Evolutionary conservation across 805 yeast genomes (phyloP).

Genomic region (Wickerhamomyces subpelliculosus): DNA sequence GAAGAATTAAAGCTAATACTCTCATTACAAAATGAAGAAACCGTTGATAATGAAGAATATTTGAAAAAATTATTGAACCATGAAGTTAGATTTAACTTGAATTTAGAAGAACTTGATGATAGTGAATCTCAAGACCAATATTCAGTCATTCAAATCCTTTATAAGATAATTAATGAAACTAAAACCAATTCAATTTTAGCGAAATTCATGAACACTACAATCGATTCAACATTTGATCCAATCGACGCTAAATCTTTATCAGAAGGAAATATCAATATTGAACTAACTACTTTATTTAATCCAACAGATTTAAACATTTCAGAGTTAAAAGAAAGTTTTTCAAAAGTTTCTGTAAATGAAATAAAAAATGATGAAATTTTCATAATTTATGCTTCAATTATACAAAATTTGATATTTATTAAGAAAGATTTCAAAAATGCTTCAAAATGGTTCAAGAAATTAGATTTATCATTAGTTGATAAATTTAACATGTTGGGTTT

Average conservation of each 20-base stretch:
- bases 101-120: constrained; percentile 11
- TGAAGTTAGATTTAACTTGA: constrained; percentile 2
- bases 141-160: constrained; percentile 12
- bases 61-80: constrained; percentile 12
- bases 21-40: constrained; percentile 16
- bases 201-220: constrained; percentile 17
- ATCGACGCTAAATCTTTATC: background rate
- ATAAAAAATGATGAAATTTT: constrained; percentile 18
- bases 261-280: constrained; percentile 1
- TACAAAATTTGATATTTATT: constrained; percentile 19
- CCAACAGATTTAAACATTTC: constrained; percentile 21
- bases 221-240: constrained; percentile 4
- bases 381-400: constrained; percentile 21
- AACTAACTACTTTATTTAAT: constrained; percentile 22
- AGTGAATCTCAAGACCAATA: constrained; percentile 4
- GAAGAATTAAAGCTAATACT: constrained; percentile 21
- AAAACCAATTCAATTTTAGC: constrained; percentile 16
- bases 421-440: constrained; percentile 19
- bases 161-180: constrained; percentile 15
- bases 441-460: constrained; percentile 17
- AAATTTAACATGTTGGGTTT: constrained; percentile 22
- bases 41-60: constrained; percentile 21
- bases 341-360: constrained; percentile 12
- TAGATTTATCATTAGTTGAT: constrained; percentile 11
- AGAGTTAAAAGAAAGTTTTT: constrained; percentile 13